phyloP scores from a whole-genome alignment of 495 filamentous ascomycete genomes.

The Podospora appendiculata region DNA sequence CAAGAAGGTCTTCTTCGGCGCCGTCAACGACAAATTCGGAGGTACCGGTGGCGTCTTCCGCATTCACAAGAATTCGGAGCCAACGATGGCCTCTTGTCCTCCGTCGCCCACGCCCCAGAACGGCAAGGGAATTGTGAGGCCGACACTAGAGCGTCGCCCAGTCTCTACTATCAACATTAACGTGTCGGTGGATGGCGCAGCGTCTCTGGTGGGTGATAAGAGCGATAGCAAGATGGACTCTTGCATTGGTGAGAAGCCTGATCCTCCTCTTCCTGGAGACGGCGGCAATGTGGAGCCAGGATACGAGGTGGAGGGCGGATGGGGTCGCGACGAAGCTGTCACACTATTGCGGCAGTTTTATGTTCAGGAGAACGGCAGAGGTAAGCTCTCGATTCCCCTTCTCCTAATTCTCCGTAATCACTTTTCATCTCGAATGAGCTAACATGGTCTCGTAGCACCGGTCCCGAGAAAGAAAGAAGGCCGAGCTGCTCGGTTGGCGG shows the following conservation, averaged over 20 bases:
- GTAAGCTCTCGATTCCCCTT: slow-evolving; percentile 29
- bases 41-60: slow-evolving; percentile 87
- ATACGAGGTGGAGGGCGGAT: slow-evolving; percentile 71
- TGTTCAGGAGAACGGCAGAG: slow-evolving; percentile 89
- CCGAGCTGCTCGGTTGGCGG: slow-evolving; percentile 37
- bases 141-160: slow-evolving; percentile 15
- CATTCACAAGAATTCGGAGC: slow-evolving; percentile 65
- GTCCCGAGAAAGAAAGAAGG: slow-evolving; percentile 47
- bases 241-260: background rate
- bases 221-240: background rate
- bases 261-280: slow-evolving; percentile 21
- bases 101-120: slow-evolving; percentile 19
- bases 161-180: slow-evolving; percentile 7
- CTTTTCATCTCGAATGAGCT: background rate
- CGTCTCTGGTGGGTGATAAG: slow-evolving; percentile 1
- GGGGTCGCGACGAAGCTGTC: slow-evolving; percentile 82
- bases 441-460: slow-evolving; percentile 25
- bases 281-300: slow-evolving; percentile 55
- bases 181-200: background rate
- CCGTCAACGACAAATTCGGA: slow-evolving; percentile 90
- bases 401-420: background rate
- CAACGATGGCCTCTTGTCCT: slow-evolving; percentile 16
- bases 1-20: slow-evolving; percentile 85
- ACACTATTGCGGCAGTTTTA: slow-evolving; percentile 89
- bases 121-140: slow-evolving; percentile 21